These are phyloP conservation scores for Suillus subaureus DNA, from an alignment of 768 basidiomycete species.

Conservation along the genomic window DNA sequence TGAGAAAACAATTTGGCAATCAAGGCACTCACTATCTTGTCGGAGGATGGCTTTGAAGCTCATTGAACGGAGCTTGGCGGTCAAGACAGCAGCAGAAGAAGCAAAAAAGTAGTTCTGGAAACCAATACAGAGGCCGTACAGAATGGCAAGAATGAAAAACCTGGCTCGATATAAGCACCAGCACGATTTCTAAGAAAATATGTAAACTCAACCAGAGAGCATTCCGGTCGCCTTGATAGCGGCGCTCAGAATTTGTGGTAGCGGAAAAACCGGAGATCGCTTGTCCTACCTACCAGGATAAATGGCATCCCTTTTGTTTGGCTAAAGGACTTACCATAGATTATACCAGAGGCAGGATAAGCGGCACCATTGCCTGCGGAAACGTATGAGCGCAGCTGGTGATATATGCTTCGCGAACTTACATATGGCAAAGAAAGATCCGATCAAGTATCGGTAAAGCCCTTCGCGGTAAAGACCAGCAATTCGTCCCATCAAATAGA, in stretches of 20 bases:
- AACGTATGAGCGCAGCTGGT: background rate
- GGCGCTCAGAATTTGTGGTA: constrained; percentile 1
- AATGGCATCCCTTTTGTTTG: background rate
- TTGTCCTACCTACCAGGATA: background rate
- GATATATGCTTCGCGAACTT: constrained; percentile 7
- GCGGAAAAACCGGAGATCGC: constrained; percentile 14
- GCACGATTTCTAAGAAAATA: constrained; percentile 27
- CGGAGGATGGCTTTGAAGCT: constrained; percentile 45
- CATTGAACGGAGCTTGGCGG: constrained; percentile 39
- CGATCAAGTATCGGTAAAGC: constrained; percentile 40
- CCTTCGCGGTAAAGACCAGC: constrained; percentile 40
- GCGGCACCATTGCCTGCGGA: constrained; percentile 24
- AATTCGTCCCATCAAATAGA: constrained; percentile 41
- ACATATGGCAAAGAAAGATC: constrained; percentile 35
- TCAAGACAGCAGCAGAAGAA: constrained; percentile 39
- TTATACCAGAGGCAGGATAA: constrained; percentile 35
- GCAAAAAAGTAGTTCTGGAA: constrained; percentile 40
- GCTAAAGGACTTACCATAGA: constrained; percentile 30
- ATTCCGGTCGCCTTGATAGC: constrained; percentile 3
- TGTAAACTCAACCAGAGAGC: constrained; percentile 23
- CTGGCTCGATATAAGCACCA: constrained; percentile 31
- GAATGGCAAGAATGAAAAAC: constrained; percentile 39
- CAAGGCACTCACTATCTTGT: constrained; percentile 45
- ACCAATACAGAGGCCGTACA: constrained; percentile 37
- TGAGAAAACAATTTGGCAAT: constrained; percentile 19